phyloP scores from a whole-genome alignment of 257 asterid species.

The Solanum gracilifrons region DNA sequence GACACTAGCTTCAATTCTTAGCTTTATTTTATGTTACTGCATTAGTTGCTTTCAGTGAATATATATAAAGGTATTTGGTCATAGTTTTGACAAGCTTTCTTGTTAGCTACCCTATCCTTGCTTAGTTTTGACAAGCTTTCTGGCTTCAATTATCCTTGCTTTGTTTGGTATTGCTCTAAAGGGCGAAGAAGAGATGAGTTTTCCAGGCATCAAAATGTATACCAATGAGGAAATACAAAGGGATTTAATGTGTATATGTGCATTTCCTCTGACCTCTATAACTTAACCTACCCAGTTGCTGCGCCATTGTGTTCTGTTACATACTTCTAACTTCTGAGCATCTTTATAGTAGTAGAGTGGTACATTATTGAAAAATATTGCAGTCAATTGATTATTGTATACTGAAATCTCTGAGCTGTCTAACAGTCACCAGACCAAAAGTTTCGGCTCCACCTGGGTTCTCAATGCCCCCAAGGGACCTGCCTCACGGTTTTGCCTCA shows the following conservation, averaged over 20 bases:
- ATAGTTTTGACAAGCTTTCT: background rate
- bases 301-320: background rate
- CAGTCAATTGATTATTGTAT: background rate
- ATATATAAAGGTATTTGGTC: background rate
- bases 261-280: background rate
- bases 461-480: slow-evolving; percentile 55
- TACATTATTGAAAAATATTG: background rate
- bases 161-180: background rate
- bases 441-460: slow-evolving; percentile 81
- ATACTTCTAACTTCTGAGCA: background rate
- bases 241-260: background rate
- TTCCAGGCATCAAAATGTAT: background rate
- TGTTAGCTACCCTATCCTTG: background rate
- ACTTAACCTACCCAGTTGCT: background rate
- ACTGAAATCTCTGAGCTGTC: background rate
- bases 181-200: background rate
- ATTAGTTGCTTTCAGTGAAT: background rate
- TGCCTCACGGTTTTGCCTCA: slow-evolving; percentile 69
- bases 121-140: background rate
- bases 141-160: background rate
- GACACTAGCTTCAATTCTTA: background rate
- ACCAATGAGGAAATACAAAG: background rate
- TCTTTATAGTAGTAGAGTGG: background rate
- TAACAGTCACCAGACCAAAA: slow-evolving; percentile 56
- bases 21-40: background rate